A percentile compares a stretch with the other conserved stretches of the same genome.
Evolutionary conservation across 1,284 basidiomycete genomes (phyloP).

Genomic region (Serendipita sp.): DNA sequence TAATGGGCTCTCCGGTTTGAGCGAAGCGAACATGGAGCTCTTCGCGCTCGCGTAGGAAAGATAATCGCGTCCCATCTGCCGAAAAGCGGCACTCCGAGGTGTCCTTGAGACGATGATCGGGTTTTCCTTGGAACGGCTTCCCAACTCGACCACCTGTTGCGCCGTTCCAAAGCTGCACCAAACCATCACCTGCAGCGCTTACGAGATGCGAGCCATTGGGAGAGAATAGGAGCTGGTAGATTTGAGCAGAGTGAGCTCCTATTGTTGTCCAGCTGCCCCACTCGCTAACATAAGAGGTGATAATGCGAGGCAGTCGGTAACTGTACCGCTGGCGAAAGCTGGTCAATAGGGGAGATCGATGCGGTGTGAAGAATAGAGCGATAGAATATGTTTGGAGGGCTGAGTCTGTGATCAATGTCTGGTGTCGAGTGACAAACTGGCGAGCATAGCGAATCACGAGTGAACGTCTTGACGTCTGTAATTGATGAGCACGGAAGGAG

Average conservation of each 20-base stretch:
- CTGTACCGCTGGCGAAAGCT: not conserved
- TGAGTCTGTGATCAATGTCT: not conserved
- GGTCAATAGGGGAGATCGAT: not conserved
- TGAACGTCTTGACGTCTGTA: not conserved
- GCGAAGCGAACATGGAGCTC: too few relatives aligned
- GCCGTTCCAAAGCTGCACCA: not conserved
- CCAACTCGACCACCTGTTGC: not conserved
- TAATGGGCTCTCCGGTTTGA: too few relatives aligned
- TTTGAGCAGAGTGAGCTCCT: not conserved
- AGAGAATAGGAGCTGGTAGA: not conserved
- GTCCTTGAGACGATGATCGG: not conserved
- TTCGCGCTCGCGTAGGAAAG: too few relatives aligned
- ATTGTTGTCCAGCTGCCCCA: not conserved
- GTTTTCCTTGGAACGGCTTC: not conserved
- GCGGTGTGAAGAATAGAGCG: not conserved
- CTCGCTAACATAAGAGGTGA: not conserved
- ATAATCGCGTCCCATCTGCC: too few relatives aligned
- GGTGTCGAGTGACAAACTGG: not conserved
- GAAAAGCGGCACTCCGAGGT: too few relatives aligned
- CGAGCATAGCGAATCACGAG: not conserved
- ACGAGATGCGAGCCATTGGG: not conserved
- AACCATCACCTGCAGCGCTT: not conserved
- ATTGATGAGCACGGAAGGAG: not conserved
- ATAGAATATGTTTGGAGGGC: not conserved
- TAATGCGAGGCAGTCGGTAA: not conserved